phyloP scores from a whole-genome alignment of 23 red algal species.

The Cyanidioschyzon merolae region DNA sequence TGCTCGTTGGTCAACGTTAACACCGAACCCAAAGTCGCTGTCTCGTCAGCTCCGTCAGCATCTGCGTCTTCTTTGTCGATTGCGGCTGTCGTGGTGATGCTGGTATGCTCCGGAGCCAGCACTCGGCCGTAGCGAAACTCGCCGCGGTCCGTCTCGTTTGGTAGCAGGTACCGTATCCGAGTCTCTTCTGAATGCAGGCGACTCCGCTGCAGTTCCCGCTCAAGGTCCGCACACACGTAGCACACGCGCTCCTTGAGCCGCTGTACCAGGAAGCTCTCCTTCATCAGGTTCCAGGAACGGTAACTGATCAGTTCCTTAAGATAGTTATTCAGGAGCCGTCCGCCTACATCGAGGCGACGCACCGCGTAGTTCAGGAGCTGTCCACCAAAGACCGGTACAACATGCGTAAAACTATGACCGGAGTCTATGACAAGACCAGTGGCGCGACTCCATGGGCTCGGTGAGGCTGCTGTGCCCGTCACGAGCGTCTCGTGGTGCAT shows the following conservation, averaged over 20 bases:
- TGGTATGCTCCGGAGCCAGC: neutral
- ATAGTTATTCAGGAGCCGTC: conserved; percentile 62
- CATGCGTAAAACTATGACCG: conserved; percentile 56
- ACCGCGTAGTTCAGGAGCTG: conserved; percentile 20
- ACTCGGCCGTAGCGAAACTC: conserved; percentile 42
- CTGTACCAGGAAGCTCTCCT: conserved; percentile 54
- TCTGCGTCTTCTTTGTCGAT: neutral
- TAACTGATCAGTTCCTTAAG: conserved; percentile 57
- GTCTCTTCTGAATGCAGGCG: neutral
- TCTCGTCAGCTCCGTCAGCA: conserved; percentile 10
- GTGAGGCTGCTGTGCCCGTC: neutral
- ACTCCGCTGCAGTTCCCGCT: conserved; percentile 14
- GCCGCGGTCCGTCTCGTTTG: conserved; percentile 28
- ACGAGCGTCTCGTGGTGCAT: neutral
- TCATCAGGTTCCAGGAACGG: conserved; percentile 52
- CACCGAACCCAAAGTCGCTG: conserved; percentile 26
- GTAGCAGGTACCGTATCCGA: conserved; percentile 47
- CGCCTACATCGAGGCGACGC: conserved; percentile 56
- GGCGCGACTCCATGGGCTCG: neutral
- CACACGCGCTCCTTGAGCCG: conserved; percentile 80
- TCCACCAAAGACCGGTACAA: conserved; percentile 56
- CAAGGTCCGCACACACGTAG: conserved; percentile 32
- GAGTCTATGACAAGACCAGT: conserved; percentile 52
- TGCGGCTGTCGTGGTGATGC: neutral
- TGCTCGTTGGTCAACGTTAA: conserved; percentile 54